Evolutionary conservation across 371 early-diverging fungal species (phyloP).

Genomic region (Nematocida ausubeli): DNA sequence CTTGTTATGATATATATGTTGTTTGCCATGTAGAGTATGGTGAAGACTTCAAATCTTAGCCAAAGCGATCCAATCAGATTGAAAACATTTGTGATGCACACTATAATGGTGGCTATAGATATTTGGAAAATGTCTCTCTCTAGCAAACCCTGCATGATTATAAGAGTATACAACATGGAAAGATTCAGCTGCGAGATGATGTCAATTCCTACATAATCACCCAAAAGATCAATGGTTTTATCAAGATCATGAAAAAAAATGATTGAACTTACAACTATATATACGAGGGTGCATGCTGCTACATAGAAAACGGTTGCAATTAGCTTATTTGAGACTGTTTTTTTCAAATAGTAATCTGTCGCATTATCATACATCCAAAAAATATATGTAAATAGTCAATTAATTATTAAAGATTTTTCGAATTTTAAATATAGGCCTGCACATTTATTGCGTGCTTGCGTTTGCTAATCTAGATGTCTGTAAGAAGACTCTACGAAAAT

Average conservation of each 20-base stretch:
- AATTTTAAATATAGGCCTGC: too few species aligned
- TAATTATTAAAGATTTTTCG: too few species aligned
- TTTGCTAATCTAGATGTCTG: too few species aligned
- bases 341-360: not conserved
- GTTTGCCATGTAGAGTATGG: not conserved
- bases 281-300: not conserved
- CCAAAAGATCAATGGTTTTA: not conserved
- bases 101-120: not conserved
- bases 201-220: not conserved
- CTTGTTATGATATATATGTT: not conserved
- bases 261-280: not conserved
- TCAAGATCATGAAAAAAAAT: not conserved
- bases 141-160: conserved; percentile 14
- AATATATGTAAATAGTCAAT: too few species aligned
- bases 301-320: not conserved
- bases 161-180: not conserved
- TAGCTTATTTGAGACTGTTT: not conserved
- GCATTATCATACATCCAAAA: too few species aligned
- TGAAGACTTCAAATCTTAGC: not conserved
- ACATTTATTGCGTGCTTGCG: too few species aligned
- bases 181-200: not conserved
- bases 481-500: too few species aligned
- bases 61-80: not conserved
- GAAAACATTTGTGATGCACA: not conserved
- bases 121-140: conserved; percentile 38